Evolutionary conservation across 805 yeast species (phyloP).

Genomic region (Yarrowia keelungensis): DNA sequence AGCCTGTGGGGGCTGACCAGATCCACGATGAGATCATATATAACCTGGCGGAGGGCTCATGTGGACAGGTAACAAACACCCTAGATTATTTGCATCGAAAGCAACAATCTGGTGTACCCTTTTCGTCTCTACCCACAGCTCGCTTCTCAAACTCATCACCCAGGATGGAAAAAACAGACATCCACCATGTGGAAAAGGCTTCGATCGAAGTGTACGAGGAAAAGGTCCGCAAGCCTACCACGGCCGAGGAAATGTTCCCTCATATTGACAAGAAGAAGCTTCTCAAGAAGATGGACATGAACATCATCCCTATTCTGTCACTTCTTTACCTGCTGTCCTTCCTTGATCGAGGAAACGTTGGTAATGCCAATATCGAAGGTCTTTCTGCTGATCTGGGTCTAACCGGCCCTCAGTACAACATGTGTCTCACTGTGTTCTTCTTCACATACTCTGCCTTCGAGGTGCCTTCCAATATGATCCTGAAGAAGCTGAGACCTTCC

Average conservation of each 20-base stretch:
- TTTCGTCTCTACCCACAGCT: background rate
- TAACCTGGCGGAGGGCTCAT: background rate
- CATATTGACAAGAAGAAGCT: conserved; percentile 34
- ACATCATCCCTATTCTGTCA: conserved; percentile 37
- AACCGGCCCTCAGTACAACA: conserved; percentile 53
- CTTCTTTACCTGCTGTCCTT: conserved; percentile 32
- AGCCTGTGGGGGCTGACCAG: background rate
- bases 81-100: background rate
- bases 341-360: conserved; percentile 60
- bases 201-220: conserved; percentile 2
- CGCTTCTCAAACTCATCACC: background rate
- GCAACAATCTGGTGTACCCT: background rate
- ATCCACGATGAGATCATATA: background rate
- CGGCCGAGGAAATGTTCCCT: conserved; percentile 36
- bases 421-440: conserved; percentile 57
- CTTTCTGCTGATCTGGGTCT: conserved; percentile 54
- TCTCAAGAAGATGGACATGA: conserved; percentile 38
- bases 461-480: conserved; percentile 55
- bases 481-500: conserved; percentile 40
- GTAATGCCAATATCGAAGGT: conserved; percentile 62
- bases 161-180: conserved; percentile 14
- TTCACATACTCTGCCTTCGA: conserved; percentile 58
- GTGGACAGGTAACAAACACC: too few relatives aligned
- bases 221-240: conserved; percentile 2
- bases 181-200: background rate